Percentiles rank a stretch among this genome's conserved stretches.
These are phyloP conservation scores for Ophiostoma montium DNA, from an alignment of 2,329 filamentous ascomycete genomes.

Conservation along the genomic window DNA sequence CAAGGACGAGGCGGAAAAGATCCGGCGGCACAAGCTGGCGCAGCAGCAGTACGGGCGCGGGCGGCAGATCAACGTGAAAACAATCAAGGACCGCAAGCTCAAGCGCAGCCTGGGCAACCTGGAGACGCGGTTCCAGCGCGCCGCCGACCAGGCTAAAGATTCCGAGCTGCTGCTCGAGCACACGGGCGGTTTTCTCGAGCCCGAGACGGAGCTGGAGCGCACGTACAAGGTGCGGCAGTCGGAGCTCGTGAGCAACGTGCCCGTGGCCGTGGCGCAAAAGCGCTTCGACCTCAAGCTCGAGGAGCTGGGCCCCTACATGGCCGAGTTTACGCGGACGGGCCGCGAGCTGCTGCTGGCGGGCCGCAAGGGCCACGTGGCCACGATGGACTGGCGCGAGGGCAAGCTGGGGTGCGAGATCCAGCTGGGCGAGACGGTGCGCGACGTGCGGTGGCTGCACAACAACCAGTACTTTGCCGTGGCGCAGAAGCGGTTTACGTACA, in stretches of 20 bases:
- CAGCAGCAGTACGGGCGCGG: constrained; percentile 76
- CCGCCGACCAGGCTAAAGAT: constrained; percentile 75
- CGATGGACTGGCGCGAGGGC: constrained; percentile 90
- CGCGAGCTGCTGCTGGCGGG: constrained; percentile 74
- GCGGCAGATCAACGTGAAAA: constrained; percentile 48
- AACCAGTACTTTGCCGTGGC: constrained; percentile 90
- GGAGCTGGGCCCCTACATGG: constrained; percentile 70
- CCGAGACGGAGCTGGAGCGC: constrained; percentile 75
- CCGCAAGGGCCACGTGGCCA: constrained; percentile 86
- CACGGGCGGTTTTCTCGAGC: constrained; percentile 69
- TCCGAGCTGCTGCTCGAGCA: constrained; percentile 91
- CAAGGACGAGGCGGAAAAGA: constrained; percentile 35
- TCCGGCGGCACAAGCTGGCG: constrained; percentile 44
- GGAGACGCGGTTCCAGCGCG: constrained; percentile 71
- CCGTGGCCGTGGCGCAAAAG: constrained; percentile 78
- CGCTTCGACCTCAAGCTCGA: constrained; percentile 79
- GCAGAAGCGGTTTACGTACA: constrained; percentile 93
- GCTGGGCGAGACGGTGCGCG: constrained; percentile 76
- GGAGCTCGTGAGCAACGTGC: constrained; percentile 62
- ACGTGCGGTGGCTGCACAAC: constrained; percentile 86
- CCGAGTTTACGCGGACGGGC: constrained; percentile 83
- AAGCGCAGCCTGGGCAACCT: constrained; percentile 64
- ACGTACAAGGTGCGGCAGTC: constrained; percentile 89
- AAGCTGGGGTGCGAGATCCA: constrained; percentile 80
- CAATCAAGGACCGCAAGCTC: constrained; percentile 79